These are phyloP conservation scores for Solanum hybrid DNA, from an alignment of 305 asterid genomes.

Conservation along the genomic window DNA sequence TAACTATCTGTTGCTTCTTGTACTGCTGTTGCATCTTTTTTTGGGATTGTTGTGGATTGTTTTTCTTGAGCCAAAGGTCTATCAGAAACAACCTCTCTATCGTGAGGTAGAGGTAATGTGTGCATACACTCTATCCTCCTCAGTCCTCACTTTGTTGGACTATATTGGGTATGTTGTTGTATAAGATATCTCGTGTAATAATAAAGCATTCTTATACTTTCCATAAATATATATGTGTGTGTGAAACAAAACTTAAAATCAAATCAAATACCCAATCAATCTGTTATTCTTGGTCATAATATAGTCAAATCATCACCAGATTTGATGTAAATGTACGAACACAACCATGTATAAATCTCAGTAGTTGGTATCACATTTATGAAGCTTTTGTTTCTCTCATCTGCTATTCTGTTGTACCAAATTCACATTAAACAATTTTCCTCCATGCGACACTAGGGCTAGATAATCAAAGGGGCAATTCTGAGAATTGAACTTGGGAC, in stretches of 20 bases:
- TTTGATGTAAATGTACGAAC: not conserved
- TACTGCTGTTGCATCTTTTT: not conserved
- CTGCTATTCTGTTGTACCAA: not conserved
- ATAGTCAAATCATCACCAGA: not conserved
- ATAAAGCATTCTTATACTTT: not conserved
- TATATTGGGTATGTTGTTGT: not conserved
- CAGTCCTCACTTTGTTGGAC: not conserved
- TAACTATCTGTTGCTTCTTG: not conserved
- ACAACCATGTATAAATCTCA: not conserved
- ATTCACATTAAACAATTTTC: not conserved
- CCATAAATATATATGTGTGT: not conserved
- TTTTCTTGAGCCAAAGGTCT: not conserved
- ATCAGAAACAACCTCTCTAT: not conserved
- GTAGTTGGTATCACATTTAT: not conserved
- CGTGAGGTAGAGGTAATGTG: not conserved
- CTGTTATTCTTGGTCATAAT: not conserved
- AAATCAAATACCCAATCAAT: not conserved
- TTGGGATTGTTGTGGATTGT: not conserved
- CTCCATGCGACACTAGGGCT: not conserved
- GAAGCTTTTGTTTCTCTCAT: not conserved
- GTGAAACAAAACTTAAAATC: not conserved
- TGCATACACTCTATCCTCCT: not conserved
- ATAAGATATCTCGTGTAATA: not conserved
- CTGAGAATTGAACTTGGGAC: not conserved
- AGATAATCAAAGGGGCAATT: not conserved